Evolutionary conservation across 805 yeast species (phyloP), one percentile per base, ranked within the genome.

Genomic region (Candida hispaniensis): DNA sequence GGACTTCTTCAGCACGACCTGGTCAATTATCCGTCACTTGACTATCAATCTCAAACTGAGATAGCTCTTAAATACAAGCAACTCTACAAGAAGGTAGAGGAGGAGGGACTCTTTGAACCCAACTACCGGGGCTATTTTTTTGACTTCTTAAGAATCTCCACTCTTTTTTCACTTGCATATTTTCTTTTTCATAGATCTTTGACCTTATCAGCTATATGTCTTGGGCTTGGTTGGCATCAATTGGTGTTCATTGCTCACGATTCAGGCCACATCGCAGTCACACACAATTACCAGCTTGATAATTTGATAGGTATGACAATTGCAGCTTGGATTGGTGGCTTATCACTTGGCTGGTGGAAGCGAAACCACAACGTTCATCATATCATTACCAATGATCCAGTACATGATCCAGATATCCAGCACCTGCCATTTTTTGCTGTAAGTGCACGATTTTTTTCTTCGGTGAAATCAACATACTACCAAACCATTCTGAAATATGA

Each of bases 311-410:
- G 93, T 1, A 71, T 75, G 54, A 33, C 71, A 2, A 62, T 83
- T 32, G 93, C 94, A 1, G 73, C 80, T 43, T 83, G 67, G 62
- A 56, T 74, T 34, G 95, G 95, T n/a, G 95, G 95, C 0, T 63
- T 83, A 25, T 79, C 93, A 28, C 51, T 82, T 13, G 93, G 94
- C 2, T 83, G 95, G 95, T 83, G 95, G 95, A 85, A 83, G 48
- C 65, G 86, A 34, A 83, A 80, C 55, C 95, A 83, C 57, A 83
- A 83, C 52, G 93, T 83, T n/a, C 95, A 83, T 56, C 95, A 83
- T 53, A 59, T 83, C 34, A 67, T 83, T 38, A 79, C 94, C n/a
- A 83, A 83, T 55, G 94, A 83, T 51, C 94, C 95, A 0, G 78
- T 79, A 2, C 94, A 85, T 51, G 95, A 83, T 49, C 95, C 95